These are phyloP conservation scores for Neonectria punicea DNA, from an alignment of 2,329 filamentous ascomycete species.

Conservation along the genomic window DNA sequence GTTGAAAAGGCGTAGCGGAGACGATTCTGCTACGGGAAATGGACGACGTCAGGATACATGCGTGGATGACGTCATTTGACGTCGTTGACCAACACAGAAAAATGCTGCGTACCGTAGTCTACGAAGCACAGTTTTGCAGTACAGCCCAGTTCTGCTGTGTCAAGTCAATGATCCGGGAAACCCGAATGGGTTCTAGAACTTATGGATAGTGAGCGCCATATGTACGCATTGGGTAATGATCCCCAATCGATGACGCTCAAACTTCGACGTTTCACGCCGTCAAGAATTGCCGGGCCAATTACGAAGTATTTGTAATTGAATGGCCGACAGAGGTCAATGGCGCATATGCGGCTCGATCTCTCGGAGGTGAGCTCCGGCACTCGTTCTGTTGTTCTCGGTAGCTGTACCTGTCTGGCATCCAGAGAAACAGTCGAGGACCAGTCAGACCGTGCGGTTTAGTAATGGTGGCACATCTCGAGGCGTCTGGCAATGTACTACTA, in stretches of 20 bases:
- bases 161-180: background rate
- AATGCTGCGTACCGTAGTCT: too few species aligned
- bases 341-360: background rate
- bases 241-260: background rate
- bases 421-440: background rate
- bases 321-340: background rate
- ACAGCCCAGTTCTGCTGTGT: background rate
- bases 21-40: too few species aligned
- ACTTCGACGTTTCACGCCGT: background rate
- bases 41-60: background rate
- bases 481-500: conserved; percentile 19
- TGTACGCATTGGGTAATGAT: background rate
- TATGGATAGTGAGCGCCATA: background rate
- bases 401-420: background rate
- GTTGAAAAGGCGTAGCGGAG: background rate
- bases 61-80: background rate
- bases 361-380: background rate
- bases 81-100: background rate
- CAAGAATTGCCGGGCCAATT: background rate
- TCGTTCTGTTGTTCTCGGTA: background rate
- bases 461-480: background rate
- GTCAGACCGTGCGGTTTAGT: background rate
- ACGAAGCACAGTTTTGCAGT: too few species aligned
- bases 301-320: background rate
- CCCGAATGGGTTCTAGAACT: background rate